Evolutionary conservation across 495 filamentous ascomycete genomes (phyloP), one percentile per base, ranked within the genome.

Genomic region (Hypoxylon crocopeplum): DNA sequence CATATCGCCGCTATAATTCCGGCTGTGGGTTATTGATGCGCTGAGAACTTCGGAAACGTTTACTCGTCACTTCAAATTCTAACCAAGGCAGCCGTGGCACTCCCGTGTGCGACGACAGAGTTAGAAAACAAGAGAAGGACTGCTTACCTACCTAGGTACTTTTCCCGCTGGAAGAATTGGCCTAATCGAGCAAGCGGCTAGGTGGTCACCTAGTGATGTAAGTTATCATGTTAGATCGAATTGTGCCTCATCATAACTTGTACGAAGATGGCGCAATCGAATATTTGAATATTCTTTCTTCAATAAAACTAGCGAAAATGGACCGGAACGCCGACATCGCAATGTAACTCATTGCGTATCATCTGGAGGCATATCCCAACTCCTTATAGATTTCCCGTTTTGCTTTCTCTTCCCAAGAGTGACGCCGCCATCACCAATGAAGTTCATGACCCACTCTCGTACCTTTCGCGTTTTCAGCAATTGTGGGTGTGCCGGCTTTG

Each of bases 391-490:
- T 16, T 54, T 66, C 7, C 64, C 68, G 6, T 58, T 36, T 1
- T 50, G 50, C 39, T 47, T 65, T 29, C 67, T 69, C 42, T 70
- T 70, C 21, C 64, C 64, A 12, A 68, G 44, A 15, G 46, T 44
- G 15, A 48, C 49, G 2, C 61, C 61, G 2, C 69, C 69, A 13
- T 48, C 51, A 29, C 81, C 86, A 49, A 94, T 87, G 75, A 93
- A 94, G 39, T 77, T 76, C 47, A 85, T 69, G 38, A 89, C 83
- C 92, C 92, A 96, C 50, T 88, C 82, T 48, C 80, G 79, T 40
- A 95, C 91, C 48, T 76, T 80, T 64, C 77, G 75, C 30, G 86
- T 81, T 73, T 91, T 94, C 36, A 76, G 75, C 24, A 84, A 66
- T 66, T 82, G 83, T 44, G 72, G 78, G 70, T 86, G 77, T 5